These are phyloP conservation scores for Penicillium sp. DNA, from an alignment of 2,329 filamentous ascomycete species.

Conservation along the genomic window DNA sequence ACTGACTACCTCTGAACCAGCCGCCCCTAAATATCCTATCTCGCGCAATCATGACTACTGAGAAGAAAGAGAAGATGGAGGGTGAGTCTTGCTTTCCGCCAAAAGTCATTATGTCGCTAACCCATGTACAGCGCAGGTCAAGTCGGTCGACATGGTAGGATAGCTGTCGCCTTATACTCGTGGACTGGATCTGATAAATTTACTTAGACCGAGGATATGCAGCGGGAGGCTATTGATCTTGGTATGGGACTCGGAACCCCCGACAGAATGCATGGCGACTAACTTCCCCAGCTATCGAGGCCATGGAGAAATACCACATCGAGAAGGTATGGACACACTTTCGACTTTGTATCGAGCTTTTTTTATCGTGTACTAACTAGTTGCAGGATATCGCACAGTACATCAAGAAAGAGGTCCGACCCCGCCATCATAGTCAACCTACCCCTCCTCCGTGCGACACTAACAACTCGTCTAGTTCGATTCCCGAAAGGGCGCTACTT, in stretches of 20 bases:
- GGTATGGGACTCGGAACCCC: conserved; percentile 60
- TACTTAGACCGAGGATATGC: conserved; percentile 89
- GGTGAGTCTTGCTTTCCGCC: conserved; percentile 49
- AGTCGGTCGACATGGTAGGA: conserved; percentile 96
- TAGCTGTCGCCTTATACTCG: not conserved
- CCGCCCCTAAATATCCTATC: not conserved
- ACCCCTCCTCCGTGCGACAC: conserved; percentile 9
- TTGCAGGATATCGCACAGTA: conserved; percentile 89
- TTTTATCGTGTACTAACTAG: conserved; percentile 11
- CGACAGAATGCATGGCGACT: conserved; percentile 21
- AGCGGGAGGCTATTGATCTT: conserved; percentile 90
- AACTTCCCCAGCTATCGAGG: conserved; percentile 60
- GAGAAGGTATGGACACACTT: conserved; percentile 60
- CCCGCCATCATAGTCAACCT: conserved; percentile 2
- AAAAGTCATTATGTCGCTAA: conserved; percentile 16
- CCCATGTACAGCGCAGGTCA: conserved; percentile 74
- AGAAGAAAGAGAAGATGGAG: conserved; percentile 73
- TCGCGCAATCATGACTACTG: conserved; percentile 43
- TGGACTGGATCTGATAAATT: conserved; percentile 17
- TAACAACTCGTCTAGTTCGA: conserved; percentile 69
- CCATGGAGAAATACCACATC: conserved; percentile 70
- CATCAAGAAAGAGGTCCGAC: conserved; percentile 84
- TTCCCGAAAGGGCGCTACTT: conserved; percentile 93
- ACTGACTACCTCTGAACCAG: not conserved
- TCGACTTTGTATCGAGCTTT: not conserved